These are phyloP conservation scores for Boletus pseudopeckii DNA, from an alignment of 768 basidiomycete genomes.

Conservation along the genomic window DNA sequence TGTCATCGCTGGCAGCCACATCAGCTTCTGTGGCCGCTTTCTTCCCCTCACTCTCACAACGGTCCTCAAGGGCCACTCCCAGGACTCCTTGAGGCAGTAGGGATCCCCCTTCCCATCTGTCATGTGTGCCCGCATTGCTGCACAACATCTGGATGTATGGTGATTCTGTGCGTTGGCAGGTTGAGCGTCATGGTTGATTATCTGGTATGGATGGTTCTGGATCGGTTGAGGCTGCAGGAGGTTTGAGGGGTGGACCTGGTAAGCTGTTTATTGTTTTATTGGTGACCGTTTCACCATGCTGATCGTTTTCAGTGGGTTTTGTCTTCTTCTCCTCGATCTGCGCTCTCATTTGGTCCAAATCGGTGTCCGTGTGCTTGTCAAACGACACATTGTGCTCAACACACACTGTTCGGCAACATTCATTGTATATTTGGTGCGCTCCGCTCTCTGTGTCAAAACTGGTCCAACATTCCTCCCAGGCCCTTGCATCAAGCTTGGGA, in stretches of 20 bases:
- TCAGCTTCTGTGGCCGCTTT: neutral
- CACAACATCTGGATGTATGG: neutral
- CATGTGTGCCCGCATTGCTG: rapidly evolving
- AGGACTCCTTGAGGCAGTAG: neutral
- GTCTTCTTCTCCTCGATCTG: neutral
- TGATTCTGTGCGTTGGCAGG: neutral
- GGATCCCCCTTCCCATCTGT: neutral
- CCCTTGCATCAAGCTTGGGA: neutral
- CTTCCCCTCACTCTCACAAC: neutral
- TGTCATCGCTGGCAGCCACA: neutral
- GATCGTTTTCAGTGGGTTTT: neutral
- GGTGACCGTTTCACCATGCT: neutral
- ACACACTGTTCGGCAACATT: rapidly evolving
- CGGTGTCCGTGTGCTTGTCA: rapidly evolving
- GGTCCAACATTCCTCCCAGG: neutral
- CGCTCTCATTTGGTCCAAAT: too few relatives aligned
- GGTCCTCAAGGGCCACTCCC: neutral
- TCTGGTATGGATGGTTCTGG: too few relatives aligned
- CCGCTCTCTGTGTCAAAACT: neutral
- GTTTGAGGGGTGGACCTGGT: too few relatives aligned
- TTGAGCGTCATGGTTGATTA: neutral
- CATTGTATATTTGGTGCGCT: rapidly evolving
- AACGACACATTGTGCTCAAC: neutral
- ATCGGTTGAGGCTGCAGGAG: too few relatives aligned
- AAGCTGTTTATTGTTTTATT: too few relatives aligned